These are phyloP conservation scores for Drechslera avenae DNA, from an alignment of 2,329 filamentous ascomycete genomes.

Conservation along the genomic window DNA sequence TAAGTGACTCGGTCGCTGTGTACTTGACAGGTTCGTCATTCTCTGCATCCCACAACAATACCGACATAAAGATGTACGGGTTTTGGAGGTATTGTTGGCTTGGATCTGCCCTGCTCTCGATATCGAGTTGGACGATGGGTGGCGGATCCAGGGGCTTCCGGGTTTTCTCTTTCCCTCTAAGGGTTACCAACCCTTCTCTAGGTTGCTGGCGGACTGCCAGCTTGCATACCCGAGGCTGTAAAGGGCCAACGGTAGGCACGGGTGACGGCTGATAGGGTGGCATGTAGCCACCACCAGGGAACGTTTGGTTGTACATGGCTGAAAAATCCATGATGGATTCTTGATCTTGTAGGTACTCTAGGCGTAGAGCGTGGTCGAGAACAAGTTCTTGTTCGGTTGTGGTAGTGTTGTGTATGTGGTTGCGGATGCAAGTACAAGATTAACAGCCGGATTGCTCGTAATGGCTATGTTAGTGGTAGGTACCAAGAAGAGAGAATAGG, in stretches of 20 bases:
- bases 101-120: conserved; percentile 56
- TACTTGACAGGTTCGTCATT: conserved; percentile 54
- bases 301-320: too few relatives aligned
- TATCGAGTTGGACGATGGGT: conserved; percentile 76
- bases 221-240: conserved; percentile 1
- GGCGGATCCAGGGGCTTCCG: conserved; percentile 89
- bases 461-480: too few relatives aligned
- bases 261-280: too few relatives aligned
- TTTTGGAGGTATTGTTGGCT: conserved; percentile 69
- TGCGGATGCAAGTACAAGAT: too few relatives aligned
- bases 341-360: too few relatives aligned
- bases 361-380: neutral
- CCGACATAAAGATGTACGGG: conserved; percentile 68
- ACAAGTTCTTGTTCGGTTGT: neutral
- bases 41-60: conserved; percentile 58
- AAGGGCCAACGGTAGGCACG: neutral
- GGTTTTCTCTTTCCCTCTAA: conserved; percentile 76
- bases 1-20: conserved; percentile 55
- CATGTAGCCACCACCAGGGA: neutral
- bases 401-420: neutral
- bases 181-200: conserved; percentile 67
- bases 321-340: too few relatives aligned
- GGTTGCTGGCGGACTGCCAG: conserved; percentile 66
- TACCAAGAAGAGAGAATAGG: too few relatives aligned
- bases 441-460: too few relatives aligned